A percentile compares a stretch with the other conserved stretches of the same genome.
phyloP scores from a whole-genome alignment of 208 protist species.

The Acanthamoeba royreba region DNA sequence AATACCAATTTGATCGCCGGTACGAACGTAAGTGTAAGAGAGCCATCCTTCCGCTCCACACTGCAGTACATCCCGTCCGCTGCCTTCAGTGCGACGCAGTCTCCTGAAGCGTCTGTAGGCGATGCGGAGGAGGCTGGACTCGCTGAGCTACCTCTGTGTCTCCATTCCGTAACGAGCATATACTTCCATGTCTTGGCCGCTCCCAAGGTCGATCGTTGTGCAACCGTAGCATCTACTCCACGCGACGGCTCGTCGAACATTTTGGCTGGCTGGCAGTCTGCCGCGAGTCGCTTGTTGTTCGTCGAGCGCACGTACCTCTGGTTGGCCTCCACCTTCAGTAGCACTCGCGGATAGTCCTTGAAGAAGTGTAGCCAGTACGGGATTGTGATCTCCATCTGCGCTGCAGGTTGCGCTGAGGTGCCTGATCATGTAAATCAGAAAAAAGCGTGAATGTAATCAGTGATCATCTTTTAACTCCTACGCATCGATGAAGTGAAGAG shows the following conservation, averaged over 20 bases:
- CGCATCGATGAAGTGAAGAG: no score
- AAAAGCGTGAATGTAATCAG: no score
- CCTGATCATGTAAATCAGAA: no score
- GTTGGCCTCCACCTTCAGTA: not conserved
- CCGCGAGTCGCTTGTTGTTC: not conserved
- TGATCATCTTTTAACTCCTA: no score
- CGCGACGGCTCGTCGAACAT: not conserved
- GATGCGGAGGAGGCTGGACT: not conserved
- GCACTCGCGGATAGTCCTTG: not conserved
- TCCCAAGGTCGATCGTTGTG: not conserved
- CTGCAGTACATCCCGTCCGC: not conserved
- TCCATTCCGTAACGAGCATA: not conserved
- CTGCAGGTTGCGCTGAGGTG: no score
- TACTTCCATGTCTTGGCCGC: not conserved
- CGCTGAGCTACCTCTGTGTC: not conserved
- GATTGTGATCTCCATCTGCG: no score
- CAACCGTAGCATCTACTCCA: no score
- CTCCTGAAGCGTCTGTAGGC: not conserved
- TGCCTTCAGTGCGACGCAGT: not conserved
- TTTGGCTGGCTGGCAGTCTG: not conserved
- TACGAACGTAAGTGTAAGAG: not conserved
- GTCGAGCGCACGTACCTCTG: not conserved
- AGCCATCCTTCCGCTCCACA: not conserved
- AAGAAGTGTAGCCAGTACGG: slow-evolving; percentile 6
- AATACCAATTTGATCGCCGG: not conserved